A percentile compares a stretch with the other conserved stretches of the same genome.
Conservation (phyloP, 768 basidiomycete genomes). For the Harrya chromipes region DNA sequence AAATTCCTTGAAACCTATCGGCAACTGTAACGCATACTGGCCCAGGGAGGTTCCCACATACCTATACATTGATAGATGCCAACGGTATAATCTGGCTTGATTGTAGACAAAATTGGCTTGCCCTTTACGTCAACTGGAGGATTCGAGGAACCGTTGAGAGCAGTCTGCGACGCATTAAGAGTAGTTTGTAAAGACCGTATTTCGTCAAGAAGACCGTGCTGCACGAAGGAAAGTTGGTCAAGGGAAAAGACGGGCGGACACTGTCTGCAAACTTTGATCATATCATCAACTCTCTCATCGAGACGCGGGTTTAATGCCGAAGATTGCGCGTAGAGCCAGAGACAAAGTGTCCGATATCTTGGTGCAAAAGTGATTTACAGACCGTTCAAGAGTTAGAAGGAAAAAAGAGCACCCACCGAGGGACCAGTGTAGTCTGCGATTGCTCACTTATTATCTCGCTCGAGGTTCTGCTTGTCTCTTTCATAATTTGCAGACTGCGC, state of each 20-base stretch:
- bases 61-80: constrained; percentile 97
- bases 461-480: constrained; percentile 58
- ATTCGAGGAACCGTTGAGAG: neutral
- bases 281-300: constrained; percentile 79
- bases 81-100: constrained; percentile 54
- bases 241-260: neutral
- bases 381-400: neutral
- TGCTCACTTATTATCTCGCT: constrained; percentile 72
- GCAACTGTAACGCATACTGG: constrained; percentile 5
- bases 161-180: constrained; percentile 6
- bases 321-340: constrained; percentile 86
- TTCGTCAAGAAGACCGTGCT: constrained; percentile 83
- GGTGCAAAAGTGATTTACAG: neutral
- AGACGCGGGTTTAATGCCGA: constrained; percentile 62
- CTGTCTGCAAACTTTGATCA: constrained; percentile 64
- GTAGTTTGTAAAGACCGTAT: constrained; percentile 50
- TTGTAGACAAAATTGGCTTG: neutral
- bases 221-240: constrained; percentile 8
- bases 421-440: constrained; percentile 39
- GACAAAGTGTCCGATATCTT: constrained; percentile 82
- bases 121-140: neutral
- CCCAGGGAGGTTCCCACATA: constrained; percentile 26
- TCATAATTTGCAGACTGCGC: constrained; percentile 73
- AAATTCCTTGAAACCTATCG: constrained; percentile 90
- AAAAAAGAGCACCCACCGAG: constrained; percentile 44